Evolutionary conservation across 2,329 filamentous ascomycete genomes (phyloP), one percentile per base, ranked within the genome.

Genomic region (Monosporascus sp.): DNA sequence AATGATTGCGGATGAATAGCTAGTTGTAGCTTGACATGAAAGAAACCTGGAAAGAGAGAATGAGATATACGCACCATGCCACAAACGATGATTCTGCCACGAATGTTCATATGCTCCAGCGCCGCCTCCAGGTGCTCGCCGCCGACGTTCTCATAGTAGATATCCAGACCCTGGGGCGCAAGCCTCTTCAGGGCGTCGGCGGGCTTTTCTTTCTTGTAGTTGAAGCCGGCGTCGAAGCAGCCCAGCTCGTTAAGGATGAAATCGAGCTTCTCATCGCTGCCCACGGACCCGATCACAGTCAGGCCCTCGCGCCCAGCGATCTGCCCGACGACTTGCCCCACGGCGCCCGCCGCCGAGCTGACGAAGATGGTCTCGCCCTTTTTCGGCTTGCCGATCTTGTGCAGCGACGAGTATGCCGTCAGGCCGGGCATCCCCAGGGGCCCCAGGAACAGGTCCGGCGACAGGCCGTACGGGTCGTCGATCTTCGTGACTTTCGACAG

Each of bases 71-170:
- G 66, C 60, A 91, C 84, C 83, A 90, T 84, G 38, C 78, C 79
- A 60, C 78, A 84, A 52, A 75, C 75, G 62, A 85, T 72, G 51
- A 91, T 83, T 54, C 87, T 78, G 8, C 86, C 88, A 55, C 78
- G 82, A 52, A 74, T 61, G 55, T 88, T 90, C 72, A 89, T 76
- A 50, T 76, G 73, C 24, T 79, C 74, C 47, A 91, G 71, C 0
- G 71, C 71, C 0, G 76, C 79, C 60, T 88, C 84, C 50, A 91
- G 76, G 59, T 88, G 85, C 70, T 89, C 86, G 38, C 87, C 88
- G n/a, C 88, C 88, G 5, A 89, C 88, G 61, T 91, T 91, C 71
- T 91, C 88, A 65, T 86, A 92, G 75, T 91, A 91, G 67, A 91
- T 90, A 66, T 91, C 87, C 55, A 92, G 77, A 7, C 88, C 88